These are phyloP conservation scores for Aspergillus carlsbadensis DNA, from an alignment of 495 filamentous ascomycete genomes.

Conservation along the genomic window DNA sequence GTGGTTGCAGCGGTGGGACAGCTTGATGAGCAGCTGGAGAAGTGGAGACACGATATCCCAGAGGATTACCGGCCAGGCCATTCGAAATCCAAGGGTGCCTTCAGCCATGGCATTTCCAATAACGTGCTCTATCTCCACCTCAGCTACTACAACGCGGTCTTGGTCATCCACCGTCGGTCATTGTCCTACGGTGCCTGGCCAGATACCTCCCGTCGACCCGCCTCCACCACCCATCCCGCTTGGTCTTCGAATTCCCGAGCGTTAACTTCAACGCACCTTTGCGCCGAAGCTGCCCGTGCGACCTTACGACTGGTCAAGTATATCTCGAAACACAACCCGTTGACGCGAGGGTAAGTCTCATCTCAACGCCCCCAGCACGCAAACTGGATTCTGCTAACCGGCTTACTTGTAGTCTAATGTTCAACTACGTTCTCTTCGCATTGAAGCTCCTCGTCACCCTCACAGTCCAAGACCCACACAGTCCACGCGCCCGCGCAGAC, in stretches of 20 bases:
- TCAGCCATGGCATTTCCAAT: neutral
- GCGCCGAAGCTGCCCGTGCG: neutral
- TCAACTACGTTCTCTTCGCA: neutral
- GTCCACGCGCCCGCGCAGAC: neutral
- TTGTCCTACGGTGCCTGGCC: neutral
- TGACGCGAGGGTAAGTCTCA: neutral
- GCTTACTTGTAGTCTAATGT: neutral
- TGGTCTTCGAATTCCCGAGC: neutral
- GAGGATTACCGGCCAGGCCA: neutral
- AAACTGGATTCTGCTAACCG: neutral
- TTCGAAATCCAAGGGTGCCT: neutral
- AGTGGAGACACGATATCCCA: neutral
- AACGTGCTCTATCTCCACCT: neutral
- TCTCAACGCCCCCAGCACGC: neutral
- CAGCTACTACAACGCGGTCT: neutral
- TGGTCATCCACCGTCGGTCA: neutral
- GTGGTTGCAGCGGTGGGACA: neutral
- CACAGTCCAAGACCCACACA: neutral
- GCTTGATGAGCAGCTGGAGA: neutral
- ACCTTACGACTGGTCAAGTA: neutral
- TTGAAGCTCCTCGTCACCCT: neutral
- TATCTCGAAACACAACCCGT: neutral
- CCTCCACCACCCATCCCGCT: neutral
- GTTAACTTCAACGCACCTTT: neutral
- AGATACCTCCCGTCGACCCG: neutral